Percentiles rank a stretch among this genome's conserved stretches.
Evolutionary conservation across 345 rosid species (phyloP).

Genomic region (Pistacia vera): DNA sequence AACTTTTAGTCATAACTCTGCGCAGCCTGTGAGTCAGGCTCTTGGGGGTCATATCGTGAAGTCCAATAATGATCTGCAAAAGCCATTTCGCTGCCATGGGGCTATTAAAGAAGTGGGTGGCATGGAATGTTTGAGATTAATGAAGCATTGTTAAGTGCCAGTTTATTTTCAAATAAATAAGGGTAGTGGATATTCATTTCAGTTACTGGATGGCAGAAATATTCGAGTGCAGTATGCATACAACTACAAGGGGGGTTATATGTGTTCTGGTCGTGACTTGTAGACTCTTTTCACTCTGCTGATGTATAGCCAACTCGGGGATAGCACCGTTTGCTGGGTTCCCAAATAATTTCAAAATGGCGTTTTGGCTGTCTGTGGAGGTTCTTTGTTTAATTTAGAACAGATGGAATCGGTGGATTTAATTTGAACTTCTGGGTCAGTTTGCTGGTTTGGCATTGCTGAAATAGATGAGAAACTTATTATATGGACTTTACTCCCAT

Average conservation of each 20-base stretch:
- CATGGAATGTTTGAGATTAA: slow-evolving; percentile 33
- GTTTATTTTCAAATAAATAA: background rate
- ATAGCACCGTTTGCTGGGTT: background rate
- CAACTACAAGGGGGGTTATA: slow-evolving; percentile 22
- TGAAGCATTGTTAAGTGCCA: background rate
- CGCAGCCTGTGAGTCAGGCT: slow-evolving; percentile 30
- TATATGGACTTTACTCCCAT: background rate
- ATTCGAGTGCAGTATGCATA: slow-evolving; percentile 60
- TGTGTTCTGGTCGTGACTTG: background rate
- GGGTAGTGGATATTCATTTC: slow-evolving; percentile 15
- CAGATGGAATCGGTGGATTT: background rate
- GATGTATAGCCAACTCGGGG: background rate
- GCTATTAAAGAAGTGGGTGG: slow-evolving; percentile 70
- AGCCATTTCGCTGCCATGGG: slow-evolving; percentile 58
- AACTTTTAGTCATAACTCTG: slow-evolving; percentile 39
- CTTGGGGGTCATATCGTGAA: slow-evolving; percentile 28
- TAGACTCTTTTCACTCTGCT: background rate
- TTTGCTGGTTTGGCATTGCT: background rate
- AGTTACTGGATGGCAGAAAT: slow-evolving; percentile 72
- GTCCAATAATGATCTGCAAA: slow-evolving; percentile 31
- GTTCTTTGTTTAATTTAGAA: background rate
- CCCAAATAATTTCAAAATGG: too few relatives aligned
- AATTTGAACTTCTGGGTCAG: background rate
- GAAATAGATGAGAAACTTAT: background rate
- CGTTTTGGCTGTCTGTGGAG: too few relatives aligned